A percentile compares a stretch with the other conserved stretches of the same genome.
These are phyloP conservation scores for Hordeum marinum DNA, from an alignment of 176 grass and related monocot genomes.

Conservation along the genomic window DNA sequence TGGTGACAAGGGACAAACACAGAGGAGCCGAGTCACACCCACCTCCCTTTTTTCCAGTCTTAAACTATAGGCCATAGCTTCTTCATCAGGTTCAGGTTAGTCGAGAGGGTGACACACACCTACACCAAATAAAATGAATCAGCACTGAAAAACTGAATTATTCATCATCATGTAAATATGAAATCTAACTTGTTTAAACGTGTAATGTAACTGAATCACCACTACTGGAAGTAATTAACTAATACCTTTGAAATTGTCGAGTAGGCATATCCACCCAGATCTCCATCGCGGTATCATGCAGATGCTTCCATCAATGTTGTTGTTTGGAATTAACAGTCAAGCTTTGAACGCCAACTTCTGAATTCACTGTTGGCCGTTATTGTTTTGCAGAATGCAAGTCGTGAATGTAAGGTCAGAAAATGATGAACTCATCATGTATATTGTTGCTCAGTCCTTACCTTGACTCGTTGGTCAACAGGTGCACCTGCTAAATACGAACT, in stretches of 20 bases:
- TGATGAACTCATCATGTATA: background rate
- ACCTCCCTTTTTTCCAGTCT: too few species aligned
- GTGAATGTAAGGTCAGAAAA: background rate
- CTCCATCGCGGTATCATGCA: background rate
- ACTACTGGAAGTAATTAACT: too few species aligned
- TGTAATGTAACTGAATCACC: too few species aligned
- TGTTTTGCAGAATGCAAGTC: background rate
- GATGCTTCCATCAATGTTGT: background rate
- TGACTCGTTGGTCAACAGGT: background rate
- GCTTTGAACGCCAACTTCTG: background rate
- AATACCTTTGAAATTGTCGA: background rate
- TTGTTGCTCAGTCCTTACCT: background rate
- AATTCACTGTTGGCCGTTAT: background rate
- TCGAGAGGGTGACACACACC: background rate
- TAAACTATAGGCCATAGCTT: too few species aligned
- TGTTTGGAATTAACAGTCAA: background rate
- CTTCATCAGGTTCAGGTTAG: too few species aligned
- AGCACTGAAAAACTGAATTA: background rate
- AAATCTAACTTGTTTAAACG: background rate
- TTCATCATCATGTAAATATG: background rate
- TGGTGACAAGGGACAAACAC: too few species aligned
- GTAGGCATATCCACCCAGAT: background rate
- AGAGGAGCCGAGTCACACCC: too few species aligned
- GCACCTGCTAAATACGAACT: background rate
- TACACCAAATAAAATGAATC: background rate